Evolutionary conservation across 73 alveolate species (phyloP).

Genomic region (Paramecium biaurelia): DNA sequence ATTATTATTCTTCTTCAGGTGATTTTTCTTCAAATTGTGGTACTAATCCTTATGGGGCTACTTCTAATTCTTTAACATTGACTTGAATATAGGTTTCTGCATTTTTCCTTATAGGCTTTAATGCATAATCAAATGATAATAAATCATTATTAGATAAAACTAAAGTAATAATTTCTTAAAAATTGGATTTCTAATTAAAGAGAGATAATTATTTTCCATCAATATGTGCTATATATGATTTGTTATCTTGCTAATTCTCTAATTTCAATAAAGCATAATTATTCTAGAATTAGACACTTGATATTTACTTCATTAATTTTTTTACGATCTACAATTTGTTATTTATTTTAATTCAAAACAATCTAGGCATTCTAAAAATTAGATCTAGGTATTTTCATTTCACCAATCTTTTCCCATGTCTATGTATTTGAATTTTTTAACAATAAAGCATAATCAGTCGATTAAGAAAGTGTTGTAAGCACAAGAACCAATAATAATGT

Average conservation of each 20-base stretch:
- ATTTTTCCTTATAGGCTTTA: neutral
- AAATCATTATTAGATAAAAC: neutral
- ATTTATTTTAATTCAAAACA: neutral
- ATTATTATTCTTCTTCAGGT: neutral
- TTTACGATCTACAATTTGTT: neutral
- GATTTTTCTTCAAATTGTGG: neutral
- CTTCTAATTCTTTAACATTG: neutral
- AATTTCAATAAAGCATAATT: neutral
- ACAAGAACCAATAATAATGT: neutral
- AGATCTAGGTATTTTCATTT: neutral
- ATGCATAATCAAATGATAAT: constrained; percentile 6
- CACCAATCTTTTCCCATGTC: neutral
- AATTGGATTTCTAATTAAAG: neutral
- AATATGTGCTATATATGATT: constrained; percentile 11
- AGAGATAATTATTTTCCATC: neutral
- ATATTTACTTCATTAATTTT: neutral
- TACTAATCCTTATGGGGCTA: neutral
- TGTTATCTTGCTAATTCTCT: neutral
- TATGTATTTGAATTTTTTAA: neutral
- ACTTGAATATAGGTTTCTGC: neutral
- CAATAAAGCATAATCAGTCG: neutral
- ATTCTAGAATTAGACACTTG: neutral
- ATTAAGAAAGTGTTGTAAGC: neutral
- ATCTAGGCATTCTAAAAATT: neutral
- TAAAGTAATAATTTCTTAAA: neutral